Conservation (phyloP, 2,329 filamentous ascomycete genomes). For the Setomelanomma holmii region DNA sequence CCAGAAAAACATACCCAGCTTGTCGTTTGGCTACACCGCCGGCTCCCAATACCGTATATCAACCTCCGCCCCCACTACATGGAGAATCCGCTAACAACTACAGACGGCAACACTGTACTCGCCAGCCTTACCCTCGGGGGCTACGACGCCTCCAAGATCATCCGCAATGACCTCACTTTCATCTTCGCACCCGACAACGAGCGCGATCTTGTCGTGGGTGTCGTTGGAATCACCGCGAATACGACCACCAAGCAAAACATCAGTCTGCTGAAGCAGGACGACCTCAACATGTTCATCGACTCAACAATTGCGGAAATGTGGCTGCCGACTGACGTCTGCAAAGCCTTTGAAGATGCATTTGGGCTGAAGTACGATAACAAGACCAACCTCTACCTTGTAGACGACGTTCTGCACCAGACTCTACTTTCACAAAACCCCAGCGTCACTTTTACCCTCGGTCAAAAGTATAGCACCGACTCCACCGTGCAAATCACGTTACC, state of each 20-base stretch:
- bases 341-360: slow-evolving; percentile 68
- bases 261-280: slow-evolving; percentile 42
- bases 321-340: slow-evolving; percentile 62
- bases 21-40: slow-evolving; percentile 78
- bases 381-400: slow-evolving; percentile 70
- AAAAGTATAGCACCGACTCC: slow-evolving; percentile 39
- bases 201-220: slow-evolving; percentile 66
- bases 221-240: slow-evolving; percentile 50
- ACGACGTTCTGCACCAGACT: slow-evolving; percentile 62
- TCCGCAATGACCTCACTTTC: slow-evolving; percentile 67
- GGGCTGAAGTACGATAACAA: slow-evolving; percentile 70
- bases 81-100: slow-evolving; percentile 16
- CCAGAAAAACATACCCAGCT: slow-evolving; percentile 68
- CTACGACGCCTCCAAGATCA: slow-evolving; percentile 69
- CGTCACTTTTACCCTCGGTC: slow-evolving; percentile 54
- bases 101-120: slow-evolving; percentile 45
- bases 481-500: slow-evolving; percentile 56
- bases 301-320: slow-evolving; percentile 58
- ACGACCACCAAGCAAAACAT: slow-evolving; percentile 41
- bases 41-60: slow-evolving; percentile 74
- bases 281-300: slow-evolving; percentile 56
- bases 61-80: too few relatives aligned
- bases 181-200: slow-evolving; percentile 63
- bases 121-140: slow-evolving; percentile 70
- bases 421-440: slow-evolving; percentile 53